phyloP scores from a whole-genome alignment of 257 asterid species.

The Datura wrightii region DNA sequence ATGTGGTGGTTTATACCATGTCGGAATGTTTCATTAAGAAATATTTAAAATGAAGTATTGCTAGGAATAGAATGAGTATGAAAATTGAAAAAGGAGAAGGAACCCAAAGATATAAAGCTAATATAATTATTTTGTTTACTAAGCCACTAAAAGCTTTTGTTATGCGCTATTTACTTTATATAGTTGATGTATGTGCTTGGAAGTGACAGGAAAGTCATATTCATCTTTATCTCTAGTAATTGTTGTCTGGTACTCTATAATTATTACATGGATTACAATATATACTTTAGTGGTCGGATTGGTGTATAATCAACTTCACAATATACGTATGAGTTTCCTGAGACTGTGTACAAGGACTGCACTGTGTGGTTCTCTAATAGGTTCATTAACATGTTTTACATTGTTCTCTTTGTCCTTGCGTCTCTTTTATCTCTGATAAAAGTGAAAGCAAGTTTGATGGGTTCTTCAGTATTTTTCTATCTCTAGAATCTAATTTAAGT shows the following conservation, averaged over 20 bases:
- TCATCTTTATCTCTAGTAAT: conserved; percentile 5
- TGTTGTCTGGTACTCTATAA: background rate
- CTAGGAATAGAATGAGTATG: background rate
- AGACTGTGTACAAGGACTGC: background rate
- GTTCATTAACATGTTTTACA: background rate
- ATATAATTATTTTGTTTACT: background rate
- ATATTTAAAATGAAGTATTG: background rate
- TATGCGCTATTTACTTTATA: background rate
- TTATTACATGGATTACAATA: background rate
- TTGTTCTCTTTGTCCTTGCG: conserved; percentile 1
- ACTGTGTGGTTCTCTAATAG: background rate
- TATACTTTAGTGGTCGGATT: background rate
- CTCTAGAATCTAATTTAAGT: background rate
- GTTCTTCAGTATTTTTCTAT: background rate
- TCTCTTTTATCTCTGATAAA: background rate
- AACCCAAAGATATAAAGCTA: background rate
- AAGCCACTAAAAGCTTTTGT: background rate
- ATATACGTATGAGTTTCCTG: background rate
- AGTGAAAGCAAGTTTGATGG: background rate
- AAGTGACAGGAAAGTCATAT: background rate
- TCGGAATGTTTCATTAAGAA: background rate
- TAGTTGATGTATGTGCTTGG: background rate
- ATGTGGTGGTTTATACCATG: background rate
- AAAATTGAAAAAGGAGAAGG: background rate
- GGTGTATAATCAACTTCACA: conserved; percentile 9